These are phyloP conservation scores for Xylaria sp. DNA, from an alignment of 2,329 filamentous ascomycete species.

Conservation along the genomic window DNA sequence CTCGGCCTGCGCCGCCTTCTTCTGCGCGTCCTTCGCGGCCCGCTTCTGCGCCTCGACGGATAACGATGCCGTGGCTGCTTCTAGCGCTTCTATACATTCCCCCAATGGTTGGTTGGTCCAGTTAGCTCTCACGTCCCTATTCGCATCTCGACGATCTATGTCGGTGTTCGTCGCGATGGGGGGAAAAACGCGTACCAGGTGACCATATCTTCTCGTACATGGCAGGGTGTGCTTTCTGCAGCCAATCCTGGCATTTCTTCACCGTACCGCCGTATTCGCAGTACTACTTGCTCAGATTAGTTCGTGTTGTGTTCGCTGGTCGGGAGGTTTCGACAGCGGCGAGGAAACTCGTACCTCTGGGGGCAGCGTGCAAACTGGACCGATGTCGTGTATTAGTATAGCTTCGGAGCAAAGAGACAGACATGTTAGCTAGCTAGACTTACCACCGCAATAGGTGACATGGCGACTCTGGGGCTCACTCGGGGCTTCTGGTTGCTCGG, in stretches of 20 bases:
- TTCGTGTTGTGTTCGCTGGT: slow-evolving; percentile 2
- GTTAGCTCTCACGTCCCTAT: neutral
- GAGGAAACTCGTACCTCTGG: slow-evolving; percentile 63
- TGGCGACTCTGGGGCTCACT: slow-evolving; percentile 62
- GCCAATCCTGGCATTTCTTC: slow-evolving; percentile 98
- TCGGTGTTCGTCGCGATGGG: neutral
- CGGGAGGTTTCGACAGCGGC: neutral
- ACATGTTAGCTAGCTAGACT: slow-evolving; percentile 43
- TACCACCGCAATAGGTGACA: slow-evolving; percentile 69
- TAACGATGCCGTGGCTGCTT: slow-evolving; percentile 84
- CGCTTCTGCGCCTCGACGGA: slow-evolving; percentile 93
- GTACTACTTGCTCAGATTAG: slow-evolving; percentile 70
- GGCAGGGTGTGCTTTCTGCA: slow-evolving; percentile 76
- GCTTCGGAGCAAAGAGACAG: slow-evolving; percentile 12
- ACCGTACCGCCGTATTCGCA: slow-evolving; percentile 97
- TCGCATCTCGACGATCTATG: neutral
- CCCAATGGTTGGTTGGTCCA: slow-evolving; percentile 2
- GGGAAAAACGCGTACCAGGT: slow-evolving; percentile 66
- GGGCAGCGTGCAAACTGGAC: slow-evolving; percentile 70
- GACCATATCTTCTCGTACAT: slow-evolving; percentile 88
- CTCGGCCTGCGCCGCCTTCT: slow-evolving; percentile 95
- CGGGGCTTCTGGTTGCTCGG: slow-evolving; percentile 57
- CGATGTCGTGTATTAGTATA: slow-evolving; percentile 23
- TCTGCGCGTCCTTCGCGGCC: slow-evolving; percentile 93
- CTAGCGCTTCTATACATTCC: slow-evolving; percentile 73